These are phyloP conservation scores for Anthostomella pinea DNA, from an alignment of 2,329 filamentous ascomycete genomes.

Conservation along the genomic window DNA sequence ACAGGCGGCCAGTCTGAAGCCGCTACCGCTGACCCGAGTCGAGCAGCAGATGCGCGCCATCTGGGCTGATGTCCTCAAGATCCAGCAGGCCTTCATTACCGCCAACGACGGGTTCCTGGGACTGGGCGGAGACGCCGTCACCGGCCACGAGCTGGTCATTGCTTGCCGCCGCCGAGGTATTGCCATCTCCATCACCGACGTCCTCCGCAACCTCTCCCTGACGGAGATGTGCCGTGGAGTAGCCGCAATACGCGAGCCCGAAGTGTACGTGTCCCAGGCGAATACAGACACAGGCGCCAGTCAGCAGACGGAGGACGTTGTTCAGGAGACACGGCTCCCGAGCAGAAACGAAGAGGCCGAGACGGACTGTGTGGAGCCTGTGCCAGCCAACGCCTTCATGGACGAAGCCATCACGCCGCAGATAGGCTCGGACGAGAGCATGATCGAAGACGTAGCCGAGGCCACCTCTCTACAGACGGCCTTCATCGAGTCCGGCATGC, in stretches of 20 bases:
- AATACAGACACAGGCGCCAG: no score
- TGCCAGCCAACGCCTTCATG: conserved; percentile 35
- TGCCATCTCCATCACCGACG: conserved; percentile 39
- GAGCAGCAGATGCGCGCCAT: conserved; percentile 47
- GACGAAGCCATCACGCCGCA: conserved; percentile 41
- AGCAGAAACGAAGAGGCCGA: no score
- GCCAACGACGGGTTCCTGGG: conserved; percentile 44
- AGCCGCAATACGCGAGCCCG: no score
- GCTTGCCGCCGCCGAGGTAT: conserved; percentile 43
- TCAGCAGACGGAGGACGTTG: conserved; percentile 9
- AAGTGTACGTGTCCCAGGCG: no score
- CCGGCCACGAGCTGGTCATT: conserved; percentile 43
- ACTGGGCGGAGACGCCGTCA: conserved; percentile 44
- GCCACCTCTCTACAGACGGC: conserved; percentile 47
- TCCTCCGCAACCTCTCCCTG: conserved; percentile 41
- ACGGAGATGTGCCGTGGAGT: conserved; percentile 43
- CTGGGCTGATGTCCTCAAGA: conserved; percentile 44
- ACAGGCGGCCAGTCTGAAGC: conserved; percentile 38
- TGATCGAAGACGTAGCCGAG: conserved; percentile 47
- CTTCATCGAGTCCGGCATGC: conserved; percentile 47
- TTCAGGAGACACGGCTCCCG: neutral
- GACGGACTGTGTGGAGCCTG: no score
- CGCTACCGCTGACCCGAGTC: conserved; percentile 45
- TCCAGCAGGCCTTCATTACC: conserved; percentile 40
- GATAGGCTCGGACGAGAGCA: conserved; percentile 39